A percentile compares a stretch with the other conserved stretches of the same genome.
Evolutionary conservation across 805 yeast species (phyloP).

Genomic region (Myxozyma melibiosi): DNA sequence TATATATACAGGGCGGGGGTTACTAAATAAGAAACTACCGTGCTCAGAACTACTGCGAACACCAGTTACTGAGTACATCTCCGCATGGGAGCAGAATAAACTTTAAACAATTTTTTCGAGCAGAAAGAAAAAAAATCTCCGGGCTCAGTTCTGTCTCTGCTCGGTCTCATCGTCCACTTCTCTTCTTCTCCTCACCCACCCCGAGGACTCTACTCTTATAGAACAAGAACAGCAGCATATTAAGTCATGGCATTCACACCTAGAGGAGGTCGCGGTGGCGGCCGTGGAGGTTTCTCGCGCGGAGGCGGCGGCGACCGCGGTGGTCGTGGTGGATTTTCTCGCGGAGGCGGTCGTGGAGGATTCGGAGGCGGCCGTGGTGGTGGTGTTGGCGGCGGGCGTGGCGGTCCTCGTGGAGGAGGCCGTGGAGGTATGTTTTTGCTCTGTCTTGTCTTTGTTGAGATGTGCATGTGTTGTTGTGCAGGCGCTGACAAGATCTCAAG

Average conservation of each 20-base stretch:
- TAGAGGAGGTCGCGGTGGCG: constrained; percentile 53
- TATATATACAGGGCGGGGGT: too few relatives aligned
- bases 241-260: constrained; percentile 78
- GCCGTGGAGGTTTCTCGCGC: constrained; percentile 55
- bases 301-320: constrained; percentile 50
- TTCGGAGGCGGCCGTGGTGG: constrained; percentile 43
- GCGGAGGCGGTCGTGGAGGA: constrained; percentile 52
- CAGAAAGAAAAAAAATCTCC: too few relatives aligned
- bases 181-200: not conserved
- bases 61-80: too few relatives aligned
- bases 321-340: constrained; percentile 34
- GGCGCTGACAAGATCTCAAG: not conserved
- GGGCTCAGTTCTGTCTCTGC: too few relatives aligned
- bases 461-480: not conserved
- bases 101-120: too few relatives aligned
- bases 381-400: constrained; percentile 42
- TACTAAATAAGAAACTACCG: too few relatives aligned
- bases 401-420: constrained; percentile 34
- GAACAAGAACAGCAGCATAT: constrained; percentile 27
- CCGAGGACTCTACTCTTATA: constrained; percentile 39
- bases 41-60: too few relatives aligned
- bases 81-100: too few relatives aligned
- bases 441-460: not conserved
- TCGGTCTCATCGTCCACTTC: too few relatives aligned
- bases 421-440: constrained; percentile 1